A percentile compares a stretch with the other conserved stretches of the same genome.
These are phyloP conservation scores for Cylindrodendrum hubeiense DNA, from an alignment of 2,329 filamentous ascomycete genomes.

Conservation along the genomic window DNA sequence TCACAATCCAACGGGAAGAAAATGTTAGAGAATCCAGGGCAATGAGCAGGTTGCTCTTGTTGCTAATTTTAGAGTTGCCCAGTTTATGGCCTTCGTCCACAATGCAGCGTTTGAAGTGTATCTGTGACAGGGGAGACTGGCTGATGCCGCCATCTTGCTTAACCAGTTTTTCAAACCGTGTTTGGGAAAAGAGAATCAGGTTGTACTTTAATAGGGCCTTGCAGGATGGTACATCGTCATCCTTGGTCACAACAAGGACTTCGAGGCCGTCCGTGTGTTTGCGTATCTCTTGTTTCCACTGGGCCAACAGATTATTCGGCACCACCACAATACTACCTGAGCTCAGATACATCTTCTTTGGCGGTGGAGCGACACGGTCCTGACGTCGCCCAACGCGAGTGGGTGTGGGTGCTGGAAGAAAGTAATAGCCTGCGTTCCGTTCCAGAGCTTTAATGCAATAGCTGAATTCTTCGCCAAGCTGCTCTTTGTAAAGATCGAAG, in stretches of 20 bases:
- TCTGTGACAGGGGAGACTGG: conserved; percentile 72
- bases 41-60: conserved; percentile 67
- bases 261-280: conserved; percentile 80
- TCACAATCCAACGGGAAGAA: conserved; percentile 88
- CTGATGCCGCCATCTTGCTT: conserved; percentile 47
- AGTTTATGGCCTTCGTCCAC: conserved; percentile 93
- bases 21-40: conserved; percentile 68
- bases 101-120: conserved; percentile 91
- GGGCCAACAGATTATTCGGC: conserved; percentile 83
- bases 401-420: conserved; percentile 60
- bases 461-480: conserved; percentile 62
- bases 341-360: conserved; percentile 71
- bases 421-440: conserved; percentile 70
- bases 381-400: conserved; percentile 38
- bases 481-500: conserved; percentile 64
- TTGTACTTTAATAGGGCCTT: conserved; percentile 76
- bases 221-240: conserved; percentile 66
- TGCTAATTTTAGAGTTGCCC: conserved; percentile 70
- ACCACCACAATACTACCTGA: conserved; percentile 82
- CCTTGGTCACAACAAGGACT: conserved; percentile 72
- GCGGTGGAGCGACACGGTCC: conserved; percentile 39
- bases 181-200: conserved; percentile 81
- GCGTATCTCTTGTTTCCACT: conserved; percentile 85
- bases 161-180: conserved; percentile 75
- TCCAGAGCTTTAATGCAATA: conserved; percentile 68